These are phyloP conservation scores for Neurospora tetraspora DNA, from an alignment of 495 filamentous ascomycete species.

Conservation along the genomic window DNA sequence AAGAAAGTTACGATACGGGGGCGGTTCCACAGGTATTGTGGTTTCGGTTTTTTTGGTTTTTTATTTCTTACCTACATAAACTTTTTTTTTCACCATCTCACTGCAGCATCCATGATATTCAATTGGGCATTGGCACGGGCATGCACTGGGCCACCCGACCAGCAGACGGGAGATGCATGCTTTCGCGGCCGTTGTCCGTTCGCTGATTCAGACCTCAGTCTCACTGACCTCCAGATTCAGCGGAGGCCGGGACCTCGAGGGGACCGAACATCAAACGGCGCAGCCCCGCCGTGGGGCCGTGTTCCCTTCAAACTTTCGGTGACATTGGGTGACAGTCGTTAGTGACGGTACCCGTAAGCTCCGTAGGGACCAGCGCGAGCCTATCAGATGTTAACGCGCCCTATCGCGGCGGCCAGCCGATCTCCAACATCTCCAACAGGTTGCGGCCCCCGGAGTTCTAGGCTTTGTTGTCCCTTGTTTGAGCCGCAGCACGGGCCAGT, in stretches of 20 bases:
- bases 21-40: not conserved
- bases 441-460: not conserved
- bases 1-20: not conserved
- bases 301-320: not conserved
- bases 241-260: not conserved
- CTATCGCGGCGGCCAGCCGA: not conserved
- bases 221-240: not conserved
- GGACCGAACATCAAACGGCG: not conserved
- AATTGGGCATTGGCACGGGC: not conserved
- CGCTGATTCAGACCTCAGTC: not conserved
- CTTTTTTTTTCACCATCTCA: not conserved
- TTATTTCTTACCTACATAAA: not conserved
- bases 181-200: not conserved
- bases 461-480: not conserved
- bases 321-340: not conserved
- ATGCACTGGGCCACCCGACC: not conserved
- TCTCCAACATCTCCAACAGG: not conserved
- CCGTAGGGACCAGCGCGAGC: not conserved
- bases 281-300: not conserved
- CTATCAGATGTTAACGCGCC: not conserved
- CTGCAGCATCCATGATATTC: not conserved
- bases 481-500: not conserved
- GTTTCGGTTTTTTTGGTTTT: not conserved
- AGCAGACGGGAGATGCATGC: not conserved
- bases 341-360: not conserved